Conservation (phyloP, 2,329 filamentous ascomycete genomes). For the Hypoxylon sp. region DNA sequence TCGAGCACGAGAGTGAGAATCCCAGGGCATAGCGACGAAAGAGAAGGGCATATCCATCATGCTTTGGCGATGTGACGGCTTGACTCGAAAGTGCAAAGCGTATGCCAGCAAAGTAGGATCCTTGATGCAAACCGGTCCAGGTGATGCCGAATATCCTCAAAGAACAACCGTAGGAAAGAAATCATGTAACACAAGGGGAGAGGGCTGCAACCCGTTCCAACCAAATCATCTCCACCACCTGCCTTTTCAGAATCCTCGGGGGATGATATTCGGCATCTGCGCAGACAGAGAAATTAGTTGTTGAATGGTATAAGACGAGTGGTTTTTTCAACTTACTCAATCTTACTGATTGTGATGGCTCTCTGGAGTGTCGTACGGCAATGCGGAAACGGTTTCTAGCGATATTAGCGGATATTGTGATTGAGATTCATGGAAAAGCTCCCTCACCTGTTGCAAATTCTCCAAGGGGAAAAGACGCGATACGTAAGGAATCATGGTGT, state of each 20-base stretch:
- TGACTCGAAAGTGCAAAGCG: not conserved
- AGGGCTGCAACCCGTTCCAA: slow-evolving; percentile 1
- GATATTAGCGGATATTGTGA: not conserved
- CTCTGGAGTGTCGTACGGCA: not conserved
- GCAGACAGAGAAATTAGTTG: slow-evolving; percentile 3
- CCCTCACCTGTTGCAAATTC: slow-evolving; percentile 5
- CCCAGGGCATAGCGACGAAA: not conserved
- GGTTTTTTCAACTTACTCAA: slow-evolving; percentile 16
- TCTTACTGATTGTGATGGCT: not conserved
- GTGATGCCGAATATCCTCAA: slow-evolving; percentile 4
- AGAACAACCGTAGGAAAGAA: slow-evolving; percentile 12
- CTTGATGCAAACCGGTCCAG: slow-evolving; percentile 4
- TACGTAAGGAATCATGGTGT: not conserved
- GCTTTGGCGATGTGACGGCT: slow-evolving; percentile 5
- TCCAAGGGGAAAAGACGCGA: not conserved
- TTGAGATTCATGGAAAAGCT: not conserved
- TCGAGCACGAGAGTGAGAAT: not conserved
- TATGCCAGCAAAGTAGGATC: slow-evolving; percentile 7
- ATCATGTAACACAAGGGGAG: not conserved
- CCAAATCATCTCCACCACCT: slow-evolving; percentile 6
- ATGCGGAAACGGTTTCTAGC: not conserved
- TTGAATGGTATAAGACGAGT: not conserved
- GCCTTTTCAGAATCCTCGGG: slow-evolving; percentile 1
- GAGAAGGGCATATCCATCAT: not conserved
- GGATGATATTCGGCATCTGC: slow-evolving; percentile 6